A percentile compares a stretch with the other conserved stretches of the same genome.
Evolutionary conservation across 805 yeast genomes (phyloP).

Genomic region (Sugiyamaella floridensis): DNA sequence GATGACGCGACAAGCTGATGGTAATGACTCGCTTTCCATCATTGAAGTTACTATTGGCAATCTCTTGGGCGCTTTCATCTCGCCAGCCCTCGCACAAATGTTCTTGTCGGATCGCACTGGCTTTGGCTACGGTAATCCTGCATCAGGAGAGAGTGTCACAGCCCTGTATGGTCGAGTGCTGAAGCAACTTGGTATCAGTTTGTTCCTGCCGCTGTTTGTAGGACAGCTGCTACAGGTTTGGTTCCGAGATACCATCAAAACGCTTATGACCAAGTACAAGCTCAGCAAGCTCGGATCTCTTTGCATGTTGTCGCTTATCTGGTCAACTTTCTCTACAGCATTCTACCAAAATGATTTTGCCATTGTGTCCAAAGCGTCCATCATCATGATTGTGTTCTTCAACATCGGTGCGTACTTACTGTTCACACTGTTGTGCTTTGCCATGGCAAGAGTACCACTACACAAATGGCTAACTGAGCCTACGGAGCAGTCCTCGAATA

Average conservation of each 20-base stretch:
- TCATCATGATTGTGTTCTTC: constrained; percentile 74
- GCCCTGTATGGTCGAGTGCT: constrained; percentile 66
- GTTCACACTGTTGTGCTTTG: constrained; percentile 59
- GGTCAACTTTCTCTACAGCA: constrained; percentile 78
- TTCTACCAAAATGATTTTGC: constrained; percentile 77
- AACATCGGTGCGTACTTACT: constrained; percentile 73
- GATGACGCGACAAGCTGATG: constrained; percentile 82
- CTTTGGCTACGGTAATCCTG: constrained; percentile 72
- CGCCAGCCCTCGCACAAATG: constrained; percentile 80
- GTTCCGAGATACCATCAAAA: constrained; percentile 57
- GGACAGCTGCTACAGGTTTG: constrained; percentile 77
- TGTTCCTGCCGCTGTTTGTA: constrained; percentile 79
- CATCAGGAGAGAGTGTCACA: constrained; percentile 41
- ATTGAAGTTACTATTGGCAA: constrained; percentile 86
- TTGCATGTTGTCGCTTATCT: constrained; percentile 72
- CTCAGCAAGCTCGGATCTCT: constrained; percentile 70
- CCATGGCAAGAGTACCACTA: constrained; percentile 56
- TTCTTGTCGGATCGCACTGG: constrained; percentile 50
- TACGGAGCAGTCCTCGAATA: constrained; percentile 35
- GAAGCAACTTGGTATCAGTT: constrained; percentile 80
- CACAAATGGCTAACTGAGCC: constrained; percentile 36
- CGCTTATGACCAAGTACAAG: constrained; percentile 50
- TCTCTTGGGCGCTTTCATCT: constrained; percentile 74
- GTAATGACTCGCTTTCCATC: constrained; percentile 68
- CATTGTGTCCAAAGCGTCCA: constrained; percentile 56